Percentiles rank a stretch among this genome's conserved stretches.
These are phyloP conservation scores for Citeromyces matritensis DNA, from an alignment of 805 yeast genomes.

Conservation along the genomic window DNA sequence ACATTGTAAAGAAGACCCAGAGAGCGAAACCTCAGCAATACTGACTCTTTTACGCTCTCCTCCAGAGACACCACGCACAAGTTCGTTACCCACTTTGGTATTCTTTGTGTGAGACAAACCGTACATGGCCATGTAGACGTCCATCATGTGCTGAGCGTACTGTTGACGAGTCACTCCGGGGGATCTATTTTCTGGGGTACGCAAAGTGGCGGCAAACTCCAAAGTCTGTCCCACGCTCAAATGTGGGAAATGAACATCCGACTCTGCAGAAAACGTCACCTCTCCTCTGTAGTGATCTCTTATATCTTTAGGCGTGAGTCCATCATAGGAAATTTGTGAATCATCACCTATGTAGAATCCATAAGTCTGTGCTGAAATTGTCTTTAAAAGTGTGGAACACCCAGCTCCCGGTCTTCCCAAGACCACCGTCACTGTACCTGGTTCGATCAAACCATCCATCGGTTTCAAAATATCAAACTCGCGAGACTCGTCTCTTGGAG, in stretches of 20 bases:
- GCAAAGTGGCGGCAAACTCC: constrained; percentile 42
- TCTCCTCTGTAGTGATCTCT: constrained; percentile 46
- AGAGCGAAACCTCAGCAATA: constrained; percentile 35
- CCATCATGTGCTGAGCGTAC: constrained; percentile 36
- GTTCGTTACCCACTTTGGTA: constrained; percentile 51
- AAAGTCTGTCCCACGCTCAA: constrained; percentile 54
- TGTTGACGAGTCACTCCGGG: constrained; percentile 42
- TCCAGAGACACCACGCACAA: constrained; percentile 50
- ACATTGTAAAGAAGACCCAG: constrained; percentile 28
- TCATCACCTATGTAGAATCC: constrained; percentile 36
- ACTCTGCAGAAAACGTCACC: constrained; percentile 55
- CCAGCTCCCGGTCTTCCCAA: constrained; percentile 80
- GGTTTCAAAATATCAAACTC: constrained; percentile 41
- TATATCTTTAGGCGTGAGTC: constrained; percentile 36
- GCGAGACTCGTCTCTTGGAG: constrained; percentile 11
- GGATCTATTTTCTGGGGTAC: constrained; percentile 48
- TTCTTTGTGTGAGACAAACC: constrained; percentile 33
- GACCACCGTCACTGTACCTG: constrained; percentile 58
- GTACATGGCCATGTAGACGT: constrained; percentile 35
- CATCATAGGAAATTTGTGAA: constrained; percentile 35
- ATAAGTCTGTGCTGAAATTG: constrained; percentile 41
- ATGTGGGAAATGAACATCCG: constrained; percentile 56
- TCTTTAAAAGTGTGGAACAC: constrained; percentile 51
- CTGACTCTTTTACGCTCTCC: constrained; percentile 57
- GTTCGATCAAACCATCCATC: constrained; percentile 46